A percentile compares a stretch with the other conserved stretches of the same genome.
These are phyloP conservation scores for Solanum infundibuliforme DNA, from an alignment of 257 asterid genomes.

Conservation along the genomic window DNA sequence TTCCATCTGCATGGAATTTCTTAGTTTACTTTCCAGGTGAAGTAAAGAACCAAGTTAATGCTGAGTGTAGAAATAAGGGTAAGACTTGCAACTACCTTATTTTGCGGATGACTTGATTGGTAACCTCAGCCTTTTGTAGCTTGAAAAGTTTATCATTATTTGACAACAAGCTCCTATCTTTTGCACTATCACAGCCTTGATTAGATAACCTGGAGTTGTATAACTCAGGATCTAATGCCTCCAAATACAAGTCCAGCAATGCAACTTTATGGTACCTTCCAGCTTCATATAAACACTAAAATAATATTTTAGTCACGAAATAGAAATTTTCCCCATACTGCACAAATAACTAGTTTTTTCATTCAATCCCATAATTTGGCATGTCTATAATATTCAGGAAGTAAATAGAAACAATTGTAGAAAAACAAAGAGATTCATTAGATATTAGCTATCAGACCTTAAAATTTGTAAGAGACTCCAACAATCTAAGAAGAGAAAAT, in stretches of 20 bases:
- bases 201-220: conserved; percentile 25
- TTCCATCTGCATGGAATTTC: not conserved
- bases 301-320: conserved; percentile 8
- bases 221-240: conserved; percentile 46
- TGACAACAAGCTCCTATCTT: conserved; percentile 18
- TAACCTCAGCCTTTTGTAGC: conserved; percentile 34
- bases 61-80: not conserved
- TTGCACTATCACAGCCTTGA: conserved; percentile 17
- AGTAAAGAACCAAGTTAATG: not conserved
- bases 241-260: conserved; percentile 65
- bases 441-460: not conserved
- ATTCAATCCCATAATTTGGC: not conserved
- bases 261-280: conserved; percentile 48
- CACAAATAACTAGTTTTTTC: not conserved
- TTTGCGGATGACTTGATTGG: conserved; percentile 35
- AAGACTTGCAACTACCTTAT: conserved; percentile 36
- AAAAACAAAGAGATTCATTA: not conserved
- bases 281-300: conserved; percentile 73
- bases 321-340: not conserved
- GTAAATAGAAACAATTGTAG: not conserved
- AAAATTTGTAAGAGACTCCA: not conserved
- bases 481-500: not conserved
- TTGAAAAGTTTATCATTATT: conserved; percentile 11
- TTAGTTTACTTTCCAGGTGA: not conserved
- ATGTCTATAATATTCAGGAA: not conserved